Base-by-base conservation (phyloP, 2,329 filamentous ascomycete genomes). In the Aspergillus unguis region DNA sequence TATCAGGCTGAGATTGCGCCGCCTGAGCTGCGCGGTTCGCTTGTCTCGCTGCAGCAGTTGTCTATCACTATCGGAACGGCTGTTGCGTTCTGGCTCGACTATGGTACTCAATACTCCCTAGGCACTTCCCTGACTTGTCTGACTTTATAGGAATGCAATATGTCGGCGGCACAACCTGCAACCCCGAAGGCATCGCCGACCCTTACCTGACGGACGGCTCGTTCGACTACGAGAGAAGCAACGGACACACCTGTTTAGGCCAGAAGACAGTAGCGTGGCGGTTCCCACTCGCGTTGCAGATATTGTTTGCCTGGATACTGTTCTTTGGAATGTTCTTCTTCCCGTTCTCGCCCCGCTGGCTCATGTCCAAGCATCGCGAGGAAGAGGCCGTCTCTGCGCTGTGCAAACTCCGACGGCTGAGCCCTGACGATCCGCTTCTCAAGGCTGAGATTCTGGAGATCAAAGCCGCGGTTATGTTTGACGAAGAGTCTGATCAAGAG, bases 401-500 rank as follows among this genome's bases (percentile, higher is more conserved):
- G 1, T 82, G 86, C 0, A 76, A 67, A 45, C 81, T 92, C 2
- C 83, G 89, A 26, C 78, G 77, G 5, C 78, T 89, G 0, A 68
- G 81, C 0, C 65, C 73, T 11, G 80, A 86, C 57, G 80, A 90
- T 63, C 84, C 88, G 52, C 78, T 89, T 0, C 81, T 92, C 35
- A 80, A 86, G 58, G 77, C 90, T 1, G 89, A 92, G 63, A 90
- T 87, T 64, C 80, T 90, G n/a, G 88, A 92, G 66, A 92, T 92
- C 72, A 88, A 89, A 68, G 87, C 88, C 0, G 86, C 90, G 67
- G 85, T 84, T 0, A 69, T 88, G 17, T 94, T 92, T 59, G 88
- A 92, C 70, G 88, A 91, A 71, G 81, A 84, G 32, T 83, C 82
- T 1, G 77, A 86, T 7, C 80, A 81, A 0, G 84, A 87, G 44